A percentile compares a stretch with the other conserved stretches of the same genome.
phyloP scores from a whole-genome alignment of 805 yeast genomes.

The Spathaspora passalidarum region DNA sequence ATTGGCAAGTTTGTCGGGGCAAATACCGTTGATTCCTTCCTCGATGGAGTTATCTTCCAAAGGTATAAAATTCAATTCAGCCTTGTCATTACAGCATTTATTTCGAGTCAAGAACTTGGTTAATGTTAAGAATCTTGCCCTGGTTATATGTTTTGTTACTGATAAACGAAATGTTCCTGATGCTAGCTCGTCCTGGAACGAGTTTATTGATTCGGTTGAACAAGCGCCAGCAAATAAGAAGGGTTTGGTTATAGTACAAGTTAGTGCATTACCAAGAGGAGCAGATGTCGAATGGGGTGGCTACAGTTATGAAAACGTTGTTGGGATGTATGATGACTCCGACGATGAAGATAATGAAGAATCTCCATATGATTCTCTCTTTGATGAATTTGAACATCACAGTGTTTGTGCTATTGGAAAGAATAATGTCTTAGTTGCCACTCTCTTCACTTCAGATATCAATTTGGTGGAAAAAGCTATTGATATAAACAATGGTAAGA shows the following conservation, averaged over 20 bases:
- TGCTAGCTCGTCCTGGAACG: constrained; percentile 44
- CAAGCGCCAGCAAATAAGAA: constrained; percentile 15
- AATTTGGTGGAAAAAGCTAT: constrained; percentile 10
- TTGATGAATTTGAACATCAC: constrained; percentile 10
- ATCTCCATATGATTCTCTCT: background rate
- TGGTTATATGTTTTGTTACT: constrained; percentile 56
- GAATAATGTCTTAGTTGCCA: constrained; percentile 5
- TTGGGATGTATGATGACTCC: constrained; percentile 38
- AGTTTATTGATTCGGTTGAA: constrained; percentile 26
- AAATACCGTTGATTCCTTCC: constrained; percentile 79
- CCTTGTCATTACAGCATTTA: constrained; percentile 73
- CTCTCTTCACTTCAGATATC: constrained; percentile 14
- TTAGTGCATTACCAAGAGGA: constrained; percentile 56
- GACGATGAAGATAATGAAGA: constrained; percentile 32
- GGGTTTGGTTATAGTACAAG: constrained; percentile 51
- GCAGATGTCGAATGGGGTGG: constrained; percentile 81
- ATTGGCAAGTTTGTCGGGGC: constrained; percentile 75
- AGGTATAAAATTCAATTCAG: constrained; percentile 32
- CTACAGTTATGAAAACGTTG: constrained; percentile 39
- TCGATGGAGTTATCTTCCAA: constrained; percentile 49
- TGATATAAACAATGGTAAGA: constrained; percentile 1
- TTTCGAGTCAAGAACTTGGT: constrained; percentile 57
- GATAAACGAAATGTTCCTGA: constrained; percentile 20
- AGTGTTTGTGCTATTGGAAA: constrained; percentile 12
- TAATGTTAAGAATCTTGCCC: constrained; percentile 41